Percentiles rank a stretch among this genome's conserved stretches.
Conservation (phyloP, 805 yeast species). For the Starmerella tilneyi region DNA sequence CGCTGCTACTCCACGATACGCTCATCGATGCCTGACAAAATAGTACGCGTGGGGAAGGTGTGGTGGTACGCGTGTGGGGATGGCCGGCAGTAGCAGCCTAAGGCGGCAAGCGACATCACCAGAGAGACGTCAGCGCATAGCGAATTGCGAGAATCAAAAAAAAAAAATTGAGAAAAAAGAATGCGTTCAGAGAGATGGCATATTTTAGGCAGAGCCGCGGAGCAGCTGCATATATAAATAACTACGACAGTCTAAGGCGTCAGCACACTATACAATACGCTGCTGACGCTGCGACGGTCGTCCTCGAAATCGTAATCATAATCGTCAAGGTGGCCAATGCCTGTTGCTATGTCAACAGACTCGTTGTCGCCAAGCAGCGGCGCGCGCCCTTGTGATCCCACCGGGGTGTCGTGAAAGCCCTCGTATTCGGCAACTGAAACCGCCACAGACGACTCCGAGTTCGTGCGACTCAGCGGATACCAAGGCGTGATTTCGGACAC, state of each 20-base stretch:
- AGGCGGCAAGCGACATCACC: too few relatives aligned
- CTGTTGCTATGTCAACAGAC: slow-evolving; percentile 17
- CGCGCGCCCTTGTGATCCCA: slow-evolving; percentile 9
- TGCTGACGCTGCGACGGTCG: slow-evolving; percentile 20
- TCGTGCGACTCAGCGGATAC: slow-evolving; percentile 16
- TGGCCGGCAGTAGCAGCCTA: too few relatives aligned
- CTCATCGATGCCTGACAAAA: too few relatives aligned
- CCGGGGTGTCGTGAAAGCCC: slow-evolving; percentile 10
- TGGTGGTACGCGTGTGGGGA: too few relatives aligned
- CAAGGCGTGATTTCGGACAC: slow-evolving; percentile 21
- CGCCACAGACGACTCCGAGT: slow-evolving; percentile 20
- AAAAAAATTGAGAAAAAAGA: too few relatives aligned
- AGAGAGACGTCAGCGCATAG: too few relatives aligned
- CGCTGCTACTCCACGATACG: too few relatives aligned
- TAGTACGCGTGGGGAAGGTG: too few relatives aligned
- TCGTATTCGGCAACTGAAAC: slow-evolving; percentile 23
- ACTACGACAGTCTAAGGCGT: slow-evolving; percentile 13
- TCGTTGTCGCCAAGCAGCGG: slow-evolving; percentile 21
- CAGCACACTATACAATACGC: slow-evolving; percentile 22
- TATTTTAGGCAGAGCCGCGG: too few relatives aligned
- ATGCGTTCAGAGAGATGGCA: too few relatives aligned
- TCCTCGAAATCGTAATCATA: slow-evolving; percentile 25
- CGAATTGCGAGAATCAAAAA: too few relatives aligned
- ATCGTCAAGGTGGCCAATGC: slow-evolving; percentile 10
- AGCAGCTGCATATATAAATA: too few relatives aligned